Evolutionary conservation across 1,139 yeast species (phyloP).

Genomic region (Petasospora rhodanensis): DNA sequence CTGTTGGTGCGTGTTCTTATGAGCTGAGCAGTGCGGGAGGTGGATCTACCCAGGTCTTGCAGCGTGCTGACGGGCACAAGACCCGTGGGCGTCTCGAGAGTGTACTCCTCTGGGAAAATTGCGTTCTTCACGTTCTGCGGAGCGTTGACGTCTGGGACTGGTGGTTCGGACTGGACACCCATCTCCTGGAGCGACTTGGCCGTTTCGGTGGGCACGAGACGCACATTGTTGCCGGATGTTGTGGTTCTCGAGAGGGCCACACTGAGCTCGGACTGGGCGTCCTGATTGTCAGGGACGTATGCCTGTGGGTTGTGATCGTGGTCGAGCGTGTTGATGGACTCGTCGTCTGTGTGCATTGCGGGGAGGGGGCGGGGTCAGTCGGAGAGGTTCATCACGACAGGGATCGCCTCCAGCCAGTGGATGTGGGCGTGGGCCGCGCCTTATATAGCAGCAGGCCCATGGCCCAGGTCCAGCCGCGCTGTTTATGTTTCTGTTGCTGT

Average conservation of each 20-base stretch:
- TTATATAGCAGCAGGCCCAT: too few species aligned
- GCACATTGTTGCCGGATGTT: conserved; percentile 24
- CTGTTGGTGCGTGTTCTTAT: conserved; percentile 11
- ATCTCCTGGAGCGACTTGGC: conserved; percentile 57
- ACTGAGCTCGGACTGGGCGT: conserved; percentile 41
- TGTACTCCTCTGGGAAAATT: conserved; percentile 88
- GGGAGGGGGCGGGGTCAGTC: too few species aligned
- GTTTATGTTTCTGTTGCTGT: too few species aligned
- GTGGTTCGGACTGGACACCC: conserved; percentile 52
- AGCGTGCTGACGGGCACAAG: conserved; percentile 75
- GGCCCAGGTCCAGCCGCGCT: too few species aligned
- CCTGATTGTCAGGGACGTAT: conserved; percentile 34
- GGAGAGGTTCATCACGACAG: too few species aligned
- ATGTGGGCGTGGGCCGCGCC: too few species aligned
- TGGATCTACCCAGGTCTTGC: conserved; percentile 59
- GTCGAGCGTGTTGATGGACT: conserved; percentile 12
- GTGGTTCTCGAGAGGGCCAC: conserved; percentile 29
- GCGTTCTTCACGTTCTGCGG: conserved; percentile 57
- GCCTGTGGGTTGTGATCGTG: conserved; percentile 19
- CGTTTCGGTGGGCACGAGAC: conserved; percentile 58
- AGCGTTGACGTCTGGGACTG: conserved; percentile 53
- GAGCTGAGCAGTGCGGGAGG: conserved; percentile 32
- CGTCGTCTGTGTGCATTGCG: conserved; percentile 11
- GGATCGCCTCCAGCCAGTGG: too few species aligned
- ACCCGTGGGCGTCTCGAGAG: conserved; percentile 82